Conservation (phyloP, 495 filamentous ascomycete genomes). For the Xylaria nigripes region DNA sequence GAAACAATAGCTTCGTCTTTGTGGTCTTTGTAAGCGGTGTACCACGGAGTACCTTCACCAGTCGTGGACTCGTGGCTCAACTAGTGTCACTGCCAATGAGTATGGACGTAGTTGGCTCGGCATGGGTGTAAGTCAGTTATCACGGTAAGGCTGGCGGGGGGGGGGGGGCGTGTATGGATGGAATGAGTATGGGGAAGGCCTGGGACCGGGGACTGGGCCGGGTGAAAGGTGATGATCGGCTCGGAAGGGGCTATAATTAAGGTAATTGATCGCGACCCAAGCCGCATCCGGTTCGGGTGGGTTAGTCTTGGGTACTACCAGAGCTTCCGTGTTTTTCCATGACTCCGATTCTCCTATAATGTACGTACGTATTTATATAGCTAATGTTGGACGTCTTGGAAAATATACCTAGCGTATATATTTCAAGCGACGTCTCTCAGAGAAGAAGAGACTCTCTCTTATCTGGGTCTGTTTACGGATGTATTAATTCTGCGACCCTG, state of each 20-base stretch:
- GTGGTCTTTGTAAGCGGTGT: neutral
- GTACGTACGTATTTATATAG: too few species aligned
- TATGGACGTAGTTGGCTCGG: neutral
- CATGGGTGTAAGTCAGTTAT: neutral
- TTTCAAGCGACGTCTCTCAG: too few species aligned
- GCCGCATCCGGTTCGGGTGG: slow-evolving; percentile 5
- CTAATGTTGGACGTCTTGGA: too few species aligned
- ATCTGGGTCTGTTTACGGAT: too few species aligned
- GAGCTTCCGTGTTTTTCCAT: slow-evolving; percentile 14
- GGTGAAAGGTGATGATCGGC: neutral
- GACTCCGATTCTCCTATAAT: neutral
- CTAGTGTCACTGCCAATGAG: neutral
- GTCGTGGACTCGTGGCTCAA: too few species aligned
- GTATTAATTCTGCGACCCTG: too few species aligned
- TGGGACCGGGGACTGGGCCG: neutral
- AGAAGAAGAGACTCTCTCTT: too few species aligned
- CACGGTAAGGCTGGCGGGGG: slow-evolving; percentile 4
- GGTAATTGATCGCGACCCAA: neutral
- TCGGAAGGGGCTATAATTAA: neutral
- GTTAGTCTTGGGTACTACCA: neutral
- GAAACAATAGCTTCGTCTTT: slow-evolving; percentile 3
- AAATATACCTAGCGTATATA: too few species aligned
- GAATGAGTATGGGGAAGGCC: neutral
- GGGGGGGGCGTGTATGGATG: neutral
- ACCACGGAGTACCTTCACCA: too few species aligned